Percentiles rank a stretch among this genome's conserved stretches.
phyloP scores from a whole-genome alignment of 2,329 filamentous ascomycete genomes.

The Parastagonospora nodorum region DNA sequence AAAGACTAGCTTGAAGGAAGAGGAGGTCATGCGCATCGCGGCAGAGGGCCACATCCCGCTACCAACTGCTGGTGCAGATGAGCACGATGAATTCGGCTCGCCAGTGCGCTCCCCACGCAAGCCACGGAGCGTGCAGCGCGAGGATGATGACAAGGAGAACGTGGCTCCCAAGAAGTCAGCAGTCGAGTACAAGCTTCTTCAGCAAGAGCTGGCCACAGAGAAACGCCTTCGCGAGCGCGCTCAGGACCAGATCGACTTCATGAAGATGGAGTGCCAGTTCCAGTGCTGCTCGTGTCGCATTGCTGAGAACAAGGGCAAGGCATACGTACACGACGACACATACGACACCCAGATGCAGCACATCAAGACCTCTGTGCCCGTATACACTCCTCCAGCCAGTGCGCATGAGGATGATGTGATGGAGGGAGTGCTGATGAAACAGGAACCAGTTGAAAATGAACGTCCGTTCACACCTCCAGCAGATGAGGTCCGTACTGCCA shows the following conservation, averaged over 20 bases:
- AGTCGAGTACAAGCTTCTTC: constrained; percentile 54
- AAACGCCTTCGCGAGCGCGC: constrained; percentile 68
- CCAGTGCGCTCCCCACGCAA: constrained; percentile 60
- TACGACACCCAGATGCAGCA: constrained; percentile 43
- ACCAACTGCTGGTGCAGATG: constrained; percentile 56
- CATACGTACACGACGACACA: constrained; percentile 46
- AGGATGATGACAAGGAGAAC: constrained; percentile 54
- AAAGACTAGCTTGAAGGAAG: constrained; percentile 72
- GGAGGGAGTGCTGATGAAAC: constrained; percentile 34
- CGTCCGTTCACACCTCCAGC: constrained; percentile 28
- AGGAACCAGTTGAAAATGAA: constrained; percentile 23
- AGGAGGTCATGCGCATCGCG: constrained; percentile 74
- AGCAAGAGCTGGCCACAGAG: constrained; percentile 58
- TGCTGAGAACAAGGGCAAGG: constrained; percentile 45
- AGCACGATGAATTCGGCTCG: constrained; percentile 66
- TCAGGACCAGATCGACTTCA: constrained; percentile 74
- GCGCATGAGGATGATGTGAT: constrained; percentile 58
- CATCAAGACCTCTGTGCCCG: constrained; percentile 53
- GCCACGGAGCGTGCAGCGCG: constrained; percentile 50
- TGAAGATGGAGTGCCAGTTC: constrained; percentile 75
- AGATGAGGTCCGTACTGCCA: constrained; percentile 9
- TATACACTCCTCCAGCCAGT: constrained; percentile 67
- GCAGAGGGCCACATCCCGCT: constrained; percentile 73
- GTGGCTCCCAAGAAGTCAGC: constrained; percentile 50
- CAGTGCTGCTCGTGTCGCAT: constrained; percentile 66